Evolutionary conservation across 2,329 filamentous ascomycete species (phyloP).

Genomic region (Botryosphaeria agaves): DNA sequence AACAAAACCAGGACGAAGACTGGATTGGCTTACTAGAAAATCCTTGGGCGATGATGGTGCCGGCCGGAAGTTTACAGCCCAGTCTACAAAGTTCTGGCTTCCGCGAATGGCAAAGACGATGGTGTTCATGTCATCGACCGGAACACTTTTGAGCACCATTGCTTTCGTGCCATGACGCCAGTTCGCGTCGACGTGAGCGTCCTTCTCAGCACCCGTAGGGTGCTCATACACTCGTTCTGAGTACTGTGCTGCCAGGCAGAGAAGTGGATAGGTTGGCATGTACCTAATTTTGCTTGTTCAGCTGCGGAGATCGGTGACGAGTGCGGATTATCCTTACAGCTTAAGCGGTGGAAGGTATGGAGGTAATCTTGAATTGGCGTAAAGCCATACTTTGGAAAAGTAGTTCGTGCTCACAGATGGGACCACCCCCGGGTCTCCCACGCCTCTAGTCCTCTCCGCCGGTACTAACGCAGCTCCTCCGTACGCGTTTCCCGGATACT

Average conservation of each 20-base stretch:
- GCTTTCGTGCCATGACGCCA: conserved; percentile 63
- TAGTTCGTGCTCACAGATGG: conserved; percentile 38
- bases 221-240: conserved; percentile 57
- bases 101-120: conserved; percentile 76
- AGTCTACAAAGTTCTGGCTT: conserved; percentile 66
- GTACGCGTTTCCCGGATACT: too few relatives aligned
- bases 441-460: too few relatives aligned
- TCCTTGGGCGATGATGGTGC: conserved; percentile 45
- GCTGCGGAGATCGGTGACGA: background rate
- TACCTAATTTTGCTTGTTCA: conserved; percentile 29
- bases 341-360: conserved; percentile 48
- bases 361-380: conserved; percentile 61
- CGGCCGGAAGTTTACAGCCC: conserved; percentile 65
- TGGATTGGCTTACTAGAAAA: too few relatives aligned
- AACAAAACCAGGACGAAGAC: conserved; percentile 13
- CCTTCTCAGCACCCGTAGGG: conserved; percentile 43
- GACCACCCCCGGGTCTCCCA: too few relatives aligned
- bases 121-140: conserved; percentile 59
- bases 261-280: conserved; percentile 56
- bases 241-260: conserved; percentile 65
- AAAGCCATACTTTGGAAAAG: conserved; percentile 62
- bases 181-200: conserved; percentile 54
- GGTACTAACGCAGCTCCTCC: too few relatives aligned
- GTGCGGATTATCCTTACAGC: conserved; percentile 30
- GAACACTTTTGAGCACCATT: conserved; percentile 68